Evolutionary conservation across 352 stramenopile species (phyloP).

Genomic region (Pythium brachiatum): DNA sequence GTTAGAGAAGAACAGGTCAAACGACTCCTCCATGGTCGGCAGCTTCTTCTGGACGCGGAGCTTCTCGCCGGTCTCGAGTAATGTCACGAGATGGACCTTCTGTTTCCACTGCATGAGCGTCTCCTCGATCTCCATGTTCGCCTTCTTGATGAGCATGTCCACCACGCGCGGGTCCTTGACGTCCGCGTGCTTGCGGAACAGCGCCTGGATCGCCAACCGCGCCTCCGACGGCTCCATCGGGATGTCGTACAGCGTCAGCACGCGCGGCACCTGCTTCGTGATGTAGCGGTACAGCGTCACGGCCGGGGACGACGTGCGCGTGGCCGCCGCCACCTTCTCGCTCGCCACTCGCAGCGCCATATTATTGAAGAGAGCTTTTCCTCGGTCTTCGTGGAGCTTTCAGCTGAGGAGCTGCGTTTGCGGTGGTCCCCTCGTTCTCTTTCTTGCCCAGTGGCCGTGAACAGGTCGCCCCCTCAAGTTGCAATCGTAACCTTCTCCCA

Average conservation of each 20-base stretch:
- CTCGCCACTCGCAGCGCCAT: constrained; percentile 80
- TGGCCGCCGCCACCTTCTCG: constrained; percentile 60
- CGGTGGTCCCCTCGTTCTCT: constrained; percentile 17
- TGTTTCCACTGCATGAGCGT: constrained; percentile 98
- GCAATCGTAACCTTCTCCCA: background rate
- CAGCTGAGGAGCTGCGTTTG: constrained; percentile 4
- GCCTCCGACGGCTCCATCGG: constrained; percentile 91
- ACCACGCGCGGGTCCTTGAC: constrained; percentile 94
- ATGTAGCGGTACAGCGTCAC: constrained; percentile 89
- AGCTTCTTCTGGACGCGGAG: constrained; percentile 50
- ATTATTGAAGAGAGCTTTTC: background rate
- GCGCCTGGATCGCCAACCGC: constrained; percentile 84
- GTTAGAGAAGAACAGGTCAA: constrained; percentile 82
- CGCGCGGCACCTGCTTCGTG: constrained; percentile 91
- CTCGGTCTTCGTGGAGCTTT: too few relatives aligned
- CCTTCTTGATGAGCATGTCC: constrained; percentile 96
- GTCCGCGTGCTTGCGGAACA: constrained; percentile 94
- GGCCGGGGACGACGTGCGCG: constrained; percentile 47
- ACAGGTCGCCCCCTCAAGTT: background rate
- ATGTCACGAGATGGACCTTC: constrained; percentile 92
- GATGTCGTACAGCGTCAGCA: constrained; percentile 98
- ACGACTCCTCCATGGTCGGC: constrained; percentile 52
- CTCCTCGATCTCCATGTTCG: constrained; percentile 98
- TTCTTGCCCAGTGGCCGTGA: background rate
- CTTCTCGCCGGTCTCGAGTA: constrained; percentile 64